These are phyloP conservation scores for Cyberlindnera galapagoensis DNA, from an alignment of 805 yeast genomes.

Conservation along the genomic window DNA sequence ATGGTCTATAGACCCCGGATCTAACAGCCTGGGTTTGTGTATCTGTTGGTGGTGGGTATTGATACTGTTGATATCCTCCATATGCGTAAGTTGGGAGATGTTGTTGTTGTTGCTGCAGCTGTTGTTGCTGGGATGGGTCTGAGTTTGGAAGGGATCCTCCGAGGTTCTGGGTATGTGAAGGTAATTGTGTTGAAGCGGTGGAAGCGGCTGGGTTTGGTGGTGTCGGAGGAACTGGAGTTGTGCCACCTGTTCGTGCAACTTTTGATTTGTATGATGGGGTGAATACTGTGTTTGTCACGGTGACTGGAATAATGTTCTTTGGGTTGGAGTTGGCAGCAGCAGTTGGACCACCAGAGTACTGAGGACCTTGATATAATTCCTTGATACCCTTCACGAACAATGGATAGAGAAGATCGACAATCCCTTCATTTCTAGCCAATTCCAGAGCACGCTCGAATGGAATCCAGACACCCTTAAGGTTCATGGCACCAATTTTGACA, in stretches of 20 bases:
- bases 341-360: conserved; percentile 25
- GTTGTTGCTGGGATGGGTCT: neutral
- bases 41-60: too few relatives aligned
- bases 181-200: conserved; percentile 9
- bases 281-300: conserved; percentile 21
- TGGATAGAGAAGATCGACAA: conserved; percentile 51
- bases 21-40: too few relatives aligned
- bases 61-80: conserved; percentile 1
- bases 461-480: conserved; percentile 70
- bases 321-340: conserved; percentile 26
- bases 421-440: conserved; percentile 63
- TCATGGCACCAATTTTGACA: conserved; percentile 72
- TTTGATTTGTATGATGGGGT: conserved; percentile 17
- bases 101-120: neutral
- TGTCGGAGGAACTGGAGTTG: conserved; percentile 2
- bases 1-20: too few relatives aligned
- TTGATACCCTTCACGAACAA: conserved; percentile 62
- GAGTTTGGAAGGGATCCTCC: conserved; percentile 7
- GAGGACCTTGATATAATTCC: conserved; percentile 26
- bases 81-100: too few relatives aligned
- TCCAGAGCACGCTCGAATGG: conserved; percentile 67
- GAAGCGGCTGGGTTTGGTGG: conserved; percentile 5
- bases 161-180: conserved; percentile 10
- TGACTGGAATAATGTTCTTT: conserved; percentile 23
- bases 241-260: conserved; percentile 10